phyloP scores from a whole-genome alignment of 768 basidiomycete genomes.

The Suillus clintonianus region DNA sequence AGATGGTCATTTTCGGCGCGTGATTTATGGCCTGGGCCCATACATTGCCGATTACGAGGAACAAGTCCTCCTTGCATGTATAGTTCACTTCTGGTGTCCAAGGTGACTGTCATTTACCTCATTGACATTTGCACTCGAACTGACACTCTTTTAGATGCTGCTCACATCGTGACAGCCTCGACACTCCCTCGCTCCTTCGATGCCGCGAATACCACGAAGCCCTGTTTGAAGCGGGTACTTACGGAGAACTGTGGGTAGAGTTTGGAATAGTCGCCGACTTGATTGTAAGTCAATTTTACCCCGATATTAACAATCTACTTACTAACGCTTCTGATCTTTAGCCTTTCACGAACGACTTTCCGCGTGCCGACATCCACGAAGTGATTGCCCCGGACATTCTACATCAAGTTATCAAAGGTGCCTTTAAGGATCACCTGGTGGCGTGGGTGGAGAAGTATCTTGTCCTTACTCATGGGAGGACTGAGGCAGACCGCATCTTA shows the following conservation, averaged over 20 bases:
- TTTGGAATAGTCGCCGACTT: conserved; percentile 36
- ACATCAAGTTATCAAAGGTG: conserved; percentile 50
- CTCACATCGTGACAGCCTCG: neutral
- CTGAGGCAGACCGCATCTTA: conserved; percentile 25
- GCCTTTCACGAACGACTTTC: conserved; percentile 10
- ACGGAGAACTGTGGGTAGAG: conserved; percentile 28
- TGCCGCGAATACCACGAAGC: neutral
- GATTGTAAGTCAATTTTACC: conserved; percentile 24
- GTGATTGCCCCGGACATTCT: conserved; percentile 41
- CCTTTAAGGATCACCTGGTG: conserved; percentile 45
- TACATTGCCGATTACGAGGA: conserved; percentile 25
- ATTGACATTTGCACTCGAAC: neutral
- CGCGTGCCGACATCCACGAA: conserved; percentile 26
- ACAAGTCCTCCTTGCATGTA: conserved; percentile 15
- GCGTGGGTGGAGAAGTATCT: conserved; percentile 39
- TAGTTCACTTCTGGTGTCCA: conserved; percentile 19
- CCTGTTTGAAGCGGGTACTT: neutral
- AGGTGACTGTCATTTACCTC: conserved; percentile 4
- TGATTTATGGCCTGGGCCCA: conserved; percentile 20
- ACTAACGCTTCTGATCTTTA: neutral
- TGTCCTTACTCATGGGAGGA: conserved; percentile 10
- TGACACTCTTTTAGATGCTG: neutral
- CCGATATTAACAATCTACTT: neutral
- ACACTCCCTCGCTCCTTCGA: neutral
- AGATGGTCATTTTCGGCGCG: conserved; percentile 17